A percentile compares a stretch with the other conserved stretches of the same genome.
Evolutionary conservation across 176 grass and related monocot genomes (phyloP).

Genomic region (Coix lacrymajobi): DNA sequence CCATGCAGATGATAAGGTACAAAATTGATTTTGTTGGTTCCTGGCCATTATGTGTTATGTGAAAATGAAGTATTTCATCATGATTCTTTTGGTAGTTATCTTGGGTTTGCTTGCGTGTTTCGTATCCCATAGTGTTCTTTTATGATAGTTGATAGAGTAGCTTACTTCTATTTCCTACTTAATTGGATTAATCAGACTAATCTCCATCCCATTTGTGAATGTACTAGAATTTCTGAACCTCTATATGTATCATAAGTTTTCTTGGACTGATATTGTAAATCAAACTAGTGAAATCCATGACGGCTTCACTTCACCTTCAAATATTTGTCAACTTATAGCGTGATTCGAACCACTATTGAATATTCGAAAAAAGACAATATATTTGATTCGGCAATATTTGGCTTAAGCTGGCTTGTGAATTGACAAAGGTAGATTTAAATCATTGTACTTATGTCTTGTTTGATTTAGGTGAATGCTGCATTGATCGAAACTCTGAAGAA

Average conservation of each 20-base stretch:
- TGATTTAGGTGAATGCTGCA: conserved; percentile 75
- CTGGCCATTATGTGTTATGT: background rate
- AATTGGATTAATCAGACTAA: background rate
- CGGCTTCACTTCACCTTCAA: background rate
- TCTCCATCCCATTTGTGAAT: background rate
- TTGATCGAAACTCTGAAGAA: conserved; percentile 92
- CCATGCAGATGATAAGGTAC: conserved; percentile 87
- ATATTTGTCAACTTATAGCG: background rate
- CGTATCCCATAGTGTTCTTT: background rate
- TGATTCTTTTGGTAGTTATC: background rate
- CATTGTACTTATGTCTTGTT: background rate
- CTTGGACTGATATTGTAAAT: background rate
- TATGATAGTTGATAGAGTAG: background rate
- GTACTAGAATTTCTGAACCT: background rate
- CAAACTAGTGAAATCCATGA: background rate
- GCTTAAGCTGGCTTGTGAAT: background rate
- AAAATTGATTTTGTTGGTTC: background rate
- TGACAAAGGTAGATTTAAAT: background rate
- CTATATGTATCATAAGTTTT: background rate
- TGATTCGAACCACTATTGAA: background rate
- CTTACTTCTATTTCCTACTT: background rate
- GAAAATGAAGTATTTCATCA: background rate
- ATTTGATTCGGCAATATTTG: background rate
- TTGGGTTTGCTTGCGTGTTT: background rate
- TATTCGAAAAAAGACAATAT: background rate